A percentile compares a stretch with the other conserved stretches of the same genome.
phyloP scores from a whole-genome alignment of 139 green algal species.

The Pleodorina starrii region DNA sequence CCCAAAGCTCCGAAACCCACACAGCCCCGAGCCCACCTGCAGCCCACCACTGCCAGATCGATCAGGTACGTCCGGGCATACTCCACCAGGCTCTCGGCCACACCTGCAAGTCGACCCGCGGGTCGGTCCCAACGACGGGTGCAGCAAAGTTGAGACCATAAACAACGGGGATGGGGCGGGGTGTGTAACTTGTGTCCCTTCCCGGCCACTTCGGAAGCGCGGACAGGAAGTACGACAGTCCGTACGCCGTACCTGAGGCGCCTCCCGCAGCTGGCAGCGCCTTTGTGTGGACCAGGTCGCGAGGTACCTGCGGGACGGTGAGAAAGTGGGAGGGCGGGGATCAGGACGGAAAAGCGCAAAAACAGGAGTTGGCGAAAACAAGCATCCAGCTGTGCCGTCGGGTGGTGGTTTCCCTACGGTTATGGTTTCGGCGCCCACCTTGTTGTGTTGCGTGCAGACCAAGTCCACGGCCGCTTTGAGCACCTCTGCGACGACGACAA shows the following conservation, averaged over 20 bases:
- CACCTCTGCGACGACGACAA: too few relatives aligned
- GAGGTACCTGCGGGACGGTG: conserved; percentile 34
- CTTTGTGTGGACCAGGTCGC: conserved; percentile 53
- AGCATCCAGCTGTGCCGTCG: too few relatives aligned
- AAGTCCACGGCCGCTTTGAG: conserved; percentile 40
- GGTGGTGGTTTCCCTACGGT: too few relatives aligned
- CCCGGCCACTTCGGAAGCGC: not conserved
- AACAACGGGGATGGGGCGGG: too few relatives aligned
- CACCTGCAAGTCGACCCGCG: not conserved
- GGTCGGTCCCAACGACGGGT: too few relatives aligned
- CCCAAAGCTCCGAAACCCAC: too few relatives aligned
- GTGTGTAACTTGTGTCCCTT: too few relatives aligned
- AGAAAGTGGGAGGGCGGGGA: not conserved
- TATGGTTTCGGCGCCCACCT: conserved; percentile 32
- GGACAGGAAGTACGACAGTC: too few relatives aligned
- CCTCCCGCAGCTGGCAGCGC: conserved; percentile 59
- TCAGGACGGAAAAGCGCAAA: too few relatives aligned
- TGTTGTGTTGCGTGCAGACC: conserved; percentile 58
- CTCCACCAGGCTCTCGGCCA: conserved; percentile 49
- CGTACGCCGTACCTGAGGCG: conserved; percentile 50
- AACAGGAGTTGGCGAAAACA: too few relatives aligned
- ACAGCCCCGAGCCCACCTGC: too few relatives aligned
- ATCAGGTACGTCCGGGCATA: conserved; percentile 30
- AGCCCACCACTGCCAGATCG: conserved; percentile 43
- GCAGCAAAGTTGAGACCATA: too few relatives aligned